Base-by-base conservation (phyloP, 1,284 basidiomycete species). In the Leccinum subrobustum region DNA sequence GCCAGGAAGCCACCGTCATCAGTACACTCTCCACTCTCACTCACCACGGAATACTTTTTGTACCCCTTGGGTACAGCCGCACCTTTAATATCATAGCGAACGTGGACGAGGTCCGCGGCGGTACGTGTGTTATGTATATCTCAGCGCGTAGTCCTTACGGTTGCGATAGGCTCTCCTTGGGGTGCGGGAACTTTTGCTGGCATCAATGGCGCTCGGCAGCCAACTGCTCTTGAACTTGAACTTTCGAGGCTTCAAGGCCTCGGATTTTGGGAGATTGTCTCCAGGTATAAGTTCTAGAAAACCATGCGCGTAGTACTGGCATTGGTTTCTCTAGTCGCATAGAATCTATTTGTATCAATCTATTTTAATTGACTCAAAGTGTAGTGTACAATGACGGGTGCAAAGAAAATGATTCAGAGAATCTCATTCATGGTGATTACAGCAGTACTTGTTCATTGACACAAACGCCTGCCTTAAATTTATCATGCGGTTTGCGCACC, bases 21-120 rank as follows among this genome's bases (percentile, higher is more conserved):
- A 80, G 72, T 57, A 77, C 80, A n/a, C 63, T 86, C 51, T 84
- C 84, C 9, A 86, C 83, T 62, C 76, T 86, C 56, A 67, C 73
- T 8, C 85, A 87, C 71, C 84, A 84, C 58, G 83, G 83, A 37
- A 77, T 83, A 23, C 68, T 76, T 61, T 84, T 76, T 68, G 81
- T 84, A 8, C 83, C 83, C 14, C 76, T 84, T 60, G 84, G 83
- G 5, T 87, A 82, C 75, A 74, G 70, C 44, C 60, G 75, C 63
- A 65, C 72, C 3, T 74, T 70, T 58, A 59, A 71, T 2, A 70
- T 77, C 56, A 64, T 85, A 47, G 57, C 70, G 61, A 77, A 79
- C 70, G n/a, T 80, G 60, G 61, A 63, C n/a, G 74, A 76, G 62
- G 72, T 80, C 53, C 78, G 77, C 59, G 84, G 84, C 59, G 80